These are phyloP conservation scores for Huntiella abstrusa DNA, from an alignment of 2,329 filamentous ascomycete genomes.

Conservation along the genomic window DNA sequence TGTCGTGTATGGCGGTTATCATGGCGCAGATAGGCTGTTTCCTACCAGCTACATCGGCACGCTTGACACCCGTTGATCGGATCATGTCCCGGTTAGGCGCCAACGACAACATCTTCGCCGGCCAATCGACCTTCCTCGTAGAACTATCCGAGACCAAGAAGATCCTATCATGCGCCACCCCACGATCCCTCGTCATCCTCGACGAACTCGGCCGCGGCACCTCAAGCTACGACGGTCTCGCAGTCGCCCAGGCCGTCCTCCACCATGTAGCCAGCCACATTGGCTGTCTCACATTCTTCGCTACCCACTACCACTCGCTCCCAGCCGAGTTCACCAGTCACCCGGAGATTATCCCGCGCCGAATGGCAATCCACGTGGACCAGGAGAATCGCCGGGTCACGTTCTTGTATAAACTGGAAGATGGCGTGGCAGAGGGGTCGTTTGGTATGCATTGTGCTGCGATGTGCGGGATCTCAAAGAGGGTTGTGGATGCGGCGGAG, in stretches of 20 bases:
- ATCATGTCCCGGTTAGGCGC: constrained; percentile 98
- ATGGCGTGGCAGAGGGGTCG: constrained; percentile 84
- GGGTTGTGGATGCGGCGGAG: constrained; percentile 73
- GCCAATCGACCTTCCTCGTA: constrained; percentile 95
- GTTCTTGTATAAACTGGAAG: constrained; percentile 85
- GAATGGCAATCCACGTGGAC: constrained; percentile 93
- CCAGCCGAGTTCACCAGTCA: constrained; percentile 80
- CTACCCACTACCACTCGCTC: constrained; percentile 90
- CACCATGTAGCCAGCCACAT: constrained; percentile 89
- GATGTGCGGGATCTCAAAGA: constrained; percentile 83
- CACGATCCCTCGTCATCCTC: constrained; percentile 84
- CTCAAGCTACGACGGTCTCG: constrained; percentile 87
- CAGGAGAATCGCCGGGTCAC: constrained; percentile 72
- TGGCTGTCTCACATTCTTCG: constrained; percentile 89
- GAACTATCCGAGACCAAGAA: constrained; percentile 96
- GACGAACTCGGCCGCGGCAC: constrained; percentile 93
- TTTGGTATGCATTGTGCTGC: constrained; percentile 98
- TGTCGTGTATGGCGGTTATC: constrained; percentile 94
- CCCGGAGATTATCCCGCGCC: constrained; percentile 66
- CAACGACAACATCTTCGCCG: constrained; percentile 97
- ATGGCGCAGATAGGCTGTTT: constrained; percentile 95
- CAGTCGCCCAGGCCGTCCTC: constrained; percentile 90
- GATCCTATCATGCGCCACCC: constrained; percentile 84
- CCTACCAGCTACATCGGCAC: constrained; percentile 65
- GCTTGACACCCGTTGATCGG: constrained; percentile 76